These are phyloP conservation scores for Colletotrichum nymphaeae DNA, from an alignment of 2,329 filamentous ascomycete genomes.

Conservation along the genomic window DNA sequence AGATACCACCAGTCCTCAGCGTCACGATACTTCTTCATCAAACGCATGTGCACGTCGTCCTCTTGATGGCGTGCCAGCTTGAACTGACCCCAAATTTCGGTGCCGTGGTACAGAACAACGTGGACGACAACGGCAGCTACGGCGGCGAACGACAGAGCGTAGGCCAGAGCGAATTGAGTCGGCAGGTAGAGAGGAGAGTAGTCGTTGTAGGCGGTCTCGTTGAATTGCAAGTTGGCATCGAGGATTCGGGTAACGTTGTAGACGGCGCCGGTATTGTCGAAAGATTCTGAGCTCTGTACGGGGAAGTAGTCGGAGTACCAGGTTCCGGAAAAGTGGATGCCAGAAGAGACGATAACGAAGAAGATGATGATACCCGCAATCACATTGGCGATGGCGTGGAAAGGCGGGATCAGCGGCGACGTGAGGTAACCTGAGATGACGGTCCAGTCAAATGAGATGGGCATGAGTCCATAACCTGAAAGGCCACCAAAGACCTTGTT, in stretches of 20 bases:
- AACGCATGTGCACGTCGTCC: slow-evolving; percentile 68
- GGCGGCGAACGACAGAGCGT: slow-evolving; percentile 76
- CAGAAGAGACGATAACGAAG: slow-evolving; percentile 66
- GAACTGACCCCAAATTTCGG: slow-evolving; percentile 66
- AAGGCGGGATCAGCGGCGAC: slow-evolving; percentile 70
- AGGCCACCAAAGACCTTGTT: slow-evolving; percentile 75
- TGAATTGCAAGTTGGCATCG: slow-evolving; percentile 65
- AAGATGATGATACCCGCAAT: slow-evolving; percentile 63
- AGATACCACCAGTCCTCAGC: slow-evolving; percentile 71
- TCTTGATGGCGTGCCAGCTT: slow-evolving; percentile 66
- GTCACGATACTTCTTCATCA: slow-evolving; percentile 72
- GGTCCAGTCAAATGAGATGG: slow-evolving; percentile 76
- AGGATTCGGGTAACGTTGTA: slow-evolving; percentile 74
- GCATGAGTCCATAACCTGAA: slow-evolving; percentile 70
- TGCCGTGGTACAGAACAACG: slow-evolving; percentile 65
- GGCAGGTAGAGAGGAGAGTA: slow-evolving; percentile 76
- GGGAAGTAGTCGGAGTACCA: slow-evolving; percentile 72
- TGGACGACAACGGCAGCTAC: slow-evolving; percentile 71
- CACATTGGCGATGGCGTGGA: slow-evolving; percentile 70
- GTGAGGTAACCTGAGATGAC: slow-evolving; percentile 66
- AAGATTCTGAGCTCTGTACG: slow-evolving; percentile 69
- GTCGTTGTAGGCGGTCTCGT: slow-evolving; percentile 68
- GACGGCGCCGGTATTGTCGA: slow-evolving; percentile 70
- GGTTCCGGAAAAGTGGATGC: slow-evolving; percentile 66
- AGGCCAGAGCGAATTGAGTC: slow-evolving; percentile 69